Conservation (phyloP, 148 eudicot genomes). For the Spergularia bocconei region DNA sequence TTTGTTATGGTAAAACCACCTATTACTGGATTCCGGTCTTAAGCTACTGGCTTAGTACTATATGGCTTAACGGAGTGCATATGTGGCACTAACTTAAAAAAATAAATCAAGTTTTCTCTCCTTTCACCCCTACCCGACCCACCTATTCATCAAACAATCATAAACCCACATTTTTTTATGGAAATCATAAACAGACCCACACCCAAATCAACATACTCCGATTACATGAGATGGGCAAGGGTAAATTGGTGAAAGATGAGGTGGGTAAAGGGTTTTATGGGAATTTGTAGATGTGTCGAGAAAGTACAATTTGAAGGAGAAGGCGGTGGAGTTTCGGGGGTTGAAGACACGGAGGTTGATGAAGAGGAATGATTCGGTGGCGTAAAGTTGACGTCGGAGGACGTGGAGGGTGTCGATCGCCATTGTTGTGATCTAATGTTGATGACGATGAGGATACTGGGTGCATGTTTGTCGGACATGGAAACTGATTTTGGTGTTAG, state of each 20-base stretch:
- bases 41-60: no score
- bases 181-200: slow-evolving; percentile 63
- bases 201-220: slow-evolving; percentile 44
- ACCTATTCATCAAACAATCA: slow-evolving; percentile 55
- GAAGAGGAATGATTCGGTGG: slow-evolving; percentile 50
- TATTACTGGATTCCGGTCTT: no score
- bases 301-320: slow-evolving; percentile 57
- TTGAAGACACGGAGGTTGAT: slow-evolving; percentile 55
- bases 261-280: slow-evolving; percentile 13
- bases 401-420: slow-evolving; percentile 50
- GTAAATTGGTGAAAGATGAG: slow-evolving; percentile 33
- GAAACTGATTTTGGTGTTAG: no score
- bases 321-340: slow-evolving; percentile 30
- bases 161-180: slow-evolving; percentile 50
- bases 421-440: slow-evolving; percentile 61
- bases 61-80: no score
- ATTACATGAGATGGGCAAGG: slow-evolving; percentile 46
- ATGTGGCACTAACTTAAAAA: no score
- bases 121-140: no score
- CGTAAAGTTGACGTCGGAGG: slow-evolving; percentile 52
- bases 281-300: slow-evolving; percentile 36
- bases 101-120: no score
- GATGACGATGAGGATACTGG: slow-evolving; percentile 51
- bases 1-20: no score
- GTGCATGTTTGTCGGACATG: no score